Conservation (phyloP, 495 filamentous ascomycete genomes). For the Penicillium dipodomyicola region DNA sequence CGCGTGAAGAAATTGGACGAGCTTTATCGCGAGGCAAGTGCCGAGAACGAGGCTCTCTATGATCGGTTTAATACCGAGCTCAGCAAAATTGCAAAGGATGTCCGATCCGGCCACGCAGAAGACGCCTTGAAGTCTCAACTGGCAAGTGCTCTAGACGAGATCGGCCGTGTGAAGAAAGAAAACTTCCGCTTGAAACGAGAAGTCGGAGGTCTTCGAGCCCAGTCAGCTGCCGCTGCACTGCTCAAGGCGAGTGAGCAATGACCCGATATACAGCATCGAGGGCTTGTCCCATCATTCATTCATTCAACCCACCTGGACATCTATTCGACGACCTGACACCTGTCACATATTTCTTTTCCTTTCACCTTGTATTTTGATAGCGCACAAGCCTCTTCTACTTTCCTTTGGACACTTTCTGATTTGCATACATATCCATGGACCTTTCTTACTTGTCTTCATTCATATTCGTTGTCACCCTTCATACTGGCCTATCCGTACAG, state of each 20-base stretch:
- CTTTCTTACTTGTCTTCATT: slow-evolving; percentile 24
- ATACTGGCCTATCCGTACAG: slow-evolving; percentile 15
- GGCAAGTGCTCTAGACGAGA: slow-evolving; percentile 65
- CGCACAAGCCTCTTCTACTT: slow-evolving; percentile 12
- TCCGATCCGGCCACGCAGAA: slow-evolving; percentile 70
- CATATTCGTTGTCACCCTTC: slow-evolving; percentile 24
- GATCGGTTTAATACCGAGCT: slow-evolving; percentile 90
- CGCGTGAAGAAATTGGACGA: slow-evolving; percentile 85
- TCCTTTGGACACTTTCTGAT: slow-evolving; percentile 12
- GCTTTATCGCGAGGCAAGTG: slow-evolving; percentile 80
- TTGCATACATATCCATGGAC: slow-evolving; percentile 23
- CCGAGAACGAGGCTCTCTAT: slow-evolving; percentile 93
- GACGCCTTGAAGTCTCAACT: slow-evolving; percentile 69
- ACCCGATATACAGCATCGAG: slow-evolving; percentile 4
- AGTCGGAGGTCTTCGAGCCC: slow-evolving; percentile 48
- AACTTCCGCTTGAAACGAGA: slow-evolving; percentile 66
- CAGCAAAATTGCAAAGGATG: slow-evolving; percentile 72
- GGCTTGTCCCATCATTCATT: slow-evolving; percentile 4
- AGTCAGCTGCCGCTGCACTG: slow-evolving; percentile 42
- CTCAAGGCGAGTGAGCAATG: slow-evolving; percentile 38
- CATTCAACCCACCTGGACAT: neutral
- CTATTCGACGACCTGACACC: slow-evolving; percentile 6
- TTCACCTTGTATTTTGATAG: slow-evolving; percentile 22
- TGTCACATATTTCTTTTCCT: slow-evolving; percentile 15
- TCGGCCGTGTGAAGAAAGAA: slow-evolving; percentile 71